Conservation (phyloP, 805 yeast genomes). For the Ogataea wickerhamii region DNA sequence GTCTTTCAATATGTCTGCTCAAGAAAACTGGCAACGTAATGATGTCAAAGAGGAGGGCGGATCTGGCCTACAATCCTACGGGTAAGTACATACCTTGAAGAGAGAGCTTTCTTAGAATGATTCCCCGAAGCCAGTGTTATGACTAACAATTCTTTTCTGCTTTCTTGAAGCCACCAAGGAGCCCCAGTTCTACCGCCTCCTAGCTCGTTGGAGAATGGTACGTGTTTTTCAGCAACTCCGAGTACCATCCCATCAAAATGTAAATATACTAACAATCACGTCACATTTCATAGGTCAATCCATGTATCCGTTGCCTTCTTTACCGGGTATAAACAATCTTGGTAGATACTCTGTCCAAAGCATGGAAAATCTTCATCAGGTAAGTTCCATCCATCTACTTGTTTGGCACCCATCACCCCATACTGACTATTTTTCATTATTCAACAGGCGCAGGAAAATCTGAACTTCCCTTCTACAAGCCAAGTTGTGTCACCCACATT, state of each 20-base stretch:
- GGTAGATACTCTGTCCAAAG: conserved; percentile 49
- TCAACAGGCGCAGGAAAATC: conserved; percentile 24
- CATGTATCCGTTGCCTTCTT: conserved; percentile 49
- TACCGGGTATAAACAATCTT: conserved; percentile 47
- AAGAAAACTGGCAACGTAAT: conserved; percentile 10
- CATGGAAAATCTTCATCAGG: conserved; percentile 37
- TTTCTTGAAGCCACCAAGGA: conserved; percentile 40
- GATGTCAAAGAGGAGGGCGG: conserved; percentile 10
- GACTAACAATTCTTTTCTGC: conserved; percentile 11
- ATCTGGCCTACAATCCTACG: conserved; percentile 9
- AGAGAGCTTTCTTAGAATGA: not conserved
- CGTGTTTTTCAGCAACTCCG: conserved; percentile 18
- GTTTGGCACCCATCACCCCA: too few relatives aligned
- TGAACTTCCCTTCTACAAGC: conserved; percentile 31
- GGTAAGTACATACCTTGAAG: too few relatives aligned
- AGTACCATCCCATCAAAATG: not conserved
- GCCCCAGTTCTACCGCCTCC: conserved; percentile 62
- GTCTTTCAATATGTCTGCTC: not conserved
- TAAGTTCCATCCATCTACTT: conserved; percentile 15
- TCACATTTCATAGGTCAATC: conserved; percentile 36
- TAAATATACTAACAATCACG: not conserved
- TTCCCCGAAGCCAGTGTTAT: too few relatives aligned
- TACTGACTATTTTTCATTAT: too few relatives aligned
- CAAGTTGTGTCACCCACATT: conserved; percentile 22
- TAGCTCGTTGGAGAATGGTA: conserved; percentile 46